Evolutionary conservation across 1,284 basidiomycete genomes (phyloP).

Genomic region (Cutaneotrichosporon spelunceum): DNA sequence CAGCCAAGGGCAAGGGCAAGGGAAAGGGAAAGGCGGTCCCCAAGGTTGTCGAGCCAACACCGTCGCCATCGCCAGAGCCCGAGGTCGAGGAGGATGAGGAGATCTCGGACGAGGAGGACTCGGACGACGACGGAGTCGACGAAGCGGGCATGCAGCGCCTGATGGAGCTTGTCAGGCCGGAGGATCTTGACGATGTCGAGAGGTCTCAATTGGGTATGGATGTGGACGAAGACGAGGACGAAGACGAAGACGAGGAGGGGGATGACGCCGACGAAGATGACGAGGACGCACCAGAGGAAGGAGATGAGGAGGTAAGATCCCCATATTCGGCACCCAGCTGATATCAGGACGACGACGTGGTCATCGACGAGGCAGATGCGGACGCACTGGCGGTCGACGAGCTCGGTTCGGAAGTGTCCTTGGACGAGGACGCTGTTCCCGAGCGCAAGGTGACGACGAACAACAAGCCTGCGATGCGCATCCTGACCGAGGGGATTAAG

Average conservation of each 20-base stretch:
- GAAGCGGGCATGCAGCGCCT: slow-evolving; percentile 72
- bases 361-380: slow-evolving; percentile 50
- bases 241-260: slow-evolving; percentile 62
- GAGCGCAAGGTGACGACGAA: slow-evolving; percentile 76
- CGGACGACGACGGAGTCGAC: slow-evolving; percentile 77
- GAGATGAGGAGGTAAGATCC: slow-evolving; percentile 43
- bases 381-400: slow-evolving; percentile 67
- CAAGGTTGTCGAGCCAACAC: slow-evolving; percentile 20
- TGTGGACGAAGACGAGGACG: slow-evolving; percentile 69
- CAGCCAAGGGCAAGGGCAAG: slow-evolving; percentile 26
- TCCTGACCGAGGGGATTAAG: slow-evolving; percentile 73
- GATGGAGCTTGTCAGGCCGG: slow-evolving; percentile 62
- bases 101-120: slow-evolving; percentile 54
- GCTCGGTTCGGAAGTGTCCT: slow-evolving; percentile 58
- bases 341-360: slow-evolving; percentile 35
- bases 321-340: not conserved
- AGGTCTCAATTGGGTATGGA: slow-evolving; percentile 46
- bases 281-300: slow-evolving; percentile 57
- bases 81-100: slow-evolving; percentile 24
- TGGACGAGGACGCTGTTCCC: slow-evolving; percentile 74
- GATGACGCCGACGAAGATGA: slow-evolving; percentile 59
- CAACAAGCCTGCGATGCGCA: slow-evolving; percentile 76
- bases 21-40: slow-evolving; percentile 15
- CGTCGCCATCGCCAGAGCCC: slow-evolving; percentile 13
- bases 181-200: slow-evolving; percentile 44